Evolutionary conservation across 2,329 filamentous ascomycete species (phyloP).

Genomic region (Phialophora tarda): DNA sequence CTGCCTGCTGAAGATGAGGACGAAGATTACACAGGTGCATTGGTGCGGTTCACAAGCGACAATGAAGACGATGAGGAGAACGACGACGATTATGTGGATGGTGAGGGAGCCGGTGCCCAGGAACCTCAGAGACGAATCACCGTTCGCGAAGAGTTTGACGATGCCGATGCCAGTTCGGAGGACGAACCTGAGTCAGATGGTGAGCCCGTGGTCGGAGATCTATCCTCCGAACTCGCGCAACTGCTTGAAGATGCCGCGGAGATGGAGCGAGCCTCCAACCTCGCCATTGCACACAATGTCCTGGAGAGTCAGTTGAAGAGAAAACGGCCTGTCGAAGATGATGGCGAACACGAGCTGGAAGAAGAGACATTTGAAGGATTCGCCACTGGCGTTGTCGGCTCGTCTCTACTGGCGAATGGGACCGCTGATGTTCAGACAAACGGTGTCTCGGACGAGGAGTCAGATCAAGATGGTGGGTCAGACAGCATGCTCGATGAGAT

Average conservation of each 20-base stretch:
- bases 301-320: slow-evolving; percentile 28
- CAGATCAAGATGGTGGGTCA: slow-evolving; percentile 42
- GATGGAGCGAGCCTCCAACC: slow-evolving; percentile 14
- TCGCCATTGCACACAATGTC: slow-evolving; percentile 7
- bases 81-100: slow-evolving; percentile 38
- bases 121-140: slow-evolving; percentile 18
- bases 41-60: slow-evolving; percentile 34
- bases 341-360: slow-evolving; percentile 20
- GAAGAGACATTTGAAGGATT: slow-evolving; percentile 32
- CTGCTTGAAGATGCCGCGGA: slow-evolving; percentile 33
- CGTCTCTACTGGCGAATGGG: neutral
- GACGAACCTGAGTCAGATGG: slow-evolving; percentile 36
- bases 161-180: slow-evolving; percentile 41
- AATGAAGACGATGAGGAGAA: slow-evolving; percentile 43
- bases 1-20: slow-evolving; percentile 12
- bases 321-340: slow-evolving; percentile 31
- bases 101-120: slow-evolving; percentile 17
- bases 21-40: slow-evolving; percentile 9
- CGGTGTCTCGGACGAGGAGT: slow-evolving; percentile 15
- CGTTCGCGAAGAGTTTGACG: slow-evolving; percentile 38
- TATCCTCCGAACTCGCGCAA: slow-evolving; percentile 28
- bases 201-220: slow-evolving; percentile 41
- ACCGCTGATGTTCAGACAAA: slow-evolving; percentile 1
- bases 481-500: slow-evolving; percentile 54
- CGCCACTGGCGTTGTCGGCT: slow-evolving; percentile 17